A percentile compares a stretch with the other conserved stretches of the same genome.
phyloP scores from a whole-genome alignment of 2,329 filamentous ascomycete genomes.

The Aspergillus texensis region DNA sequence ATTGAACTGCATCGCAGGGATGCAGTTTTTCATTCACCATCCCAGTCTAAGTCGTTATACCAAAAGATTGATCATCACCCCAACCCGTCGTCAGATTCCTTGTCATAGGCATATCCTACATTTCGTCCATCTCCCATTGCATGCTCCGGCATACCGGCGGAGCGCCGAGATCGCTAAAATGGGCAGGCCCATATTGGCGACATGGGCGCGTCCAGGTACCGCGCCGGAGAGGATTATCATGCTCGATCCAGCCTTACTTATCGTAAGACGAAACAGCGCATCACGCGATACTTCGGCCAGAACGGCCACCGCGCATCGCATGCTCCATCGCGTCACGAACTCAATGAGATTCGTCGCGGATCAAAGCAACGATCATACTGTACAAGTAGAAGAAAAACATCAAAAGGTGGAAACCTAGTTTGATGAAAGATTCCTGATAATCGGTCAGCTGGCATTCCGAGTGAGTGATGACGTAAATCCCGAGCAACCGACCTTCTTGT shows the following conservation, averaged over 20 bases:
- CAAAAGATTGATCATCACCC: slow-evolving; percentile 4
- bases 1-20: slow-evolving; percentile 9
- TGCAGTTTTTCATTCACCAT: slow-evolving; percentile 4
- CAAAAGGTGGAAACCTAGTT: slow-evolving; percentile 96
- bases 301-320: slow-evolving; percentile 43
- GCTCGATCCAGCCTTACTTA: not conserved
- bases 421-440: slow-evolving; percentile 91
- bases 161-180: not conserved
- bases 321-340: slow-evolving; percentile 40
- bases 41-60: slow-evolving; percentile 5
- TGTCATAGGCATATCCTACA: slow-evolving; percentile 6
- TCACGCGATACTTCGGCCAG: slow-evolving; percentile 14
- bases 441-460: slow-evolving; percentile 13
- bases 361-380: slow-evolving; percentile 97
- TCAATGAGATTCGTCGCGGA: slow-evolving; percentile 91
- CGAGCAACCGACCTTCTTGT: slow-evolving; percentile 78
- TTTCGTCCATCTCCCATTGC: not conserved
- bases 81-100: slow-evolving; percentile 1
- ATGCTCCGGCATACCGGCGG: slow-evolving; percentile 3
- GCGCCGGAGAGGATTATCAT: slow-evolving; percentile 1
- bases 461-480: slow-evolving; percentile 12
- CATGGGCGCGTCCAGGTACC: not conserved
- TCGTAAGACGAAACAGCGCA: slow-evolving; percentile 9
- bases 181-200: not conserved
- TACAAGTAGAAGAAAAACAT: slow-evolving; percentile 99